Conservation (phyloP, 176 grass and related monocot species). For the Thinopyrum elongatum region DNA sequence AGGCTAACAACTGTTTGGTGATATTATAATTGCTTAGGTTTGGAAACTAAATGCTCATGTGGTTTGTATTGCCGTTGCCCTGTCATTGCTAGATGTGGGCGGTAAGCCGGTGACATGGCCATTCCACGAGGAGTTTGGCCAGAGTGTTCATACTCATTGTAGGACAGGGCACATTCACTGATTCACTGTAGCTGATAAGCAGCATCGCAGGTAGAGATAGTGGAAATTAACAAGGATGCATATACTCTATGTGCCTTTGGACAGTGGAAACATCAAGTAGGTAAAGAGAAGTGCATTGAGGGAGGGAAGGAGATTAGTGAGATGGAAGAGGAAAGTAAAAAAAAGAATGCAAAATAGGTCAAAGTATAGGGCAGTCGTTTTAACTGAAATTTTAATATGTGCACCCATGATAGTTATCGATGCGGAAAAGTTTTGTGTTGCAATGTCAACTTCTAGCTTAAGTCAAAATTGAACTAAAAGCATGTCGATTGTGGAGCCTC, state of each 20-base stretch:
- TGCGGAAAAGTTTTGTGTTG: neutral
- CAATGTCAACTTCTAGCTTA: neutral
- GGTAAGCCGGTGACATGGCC: neutral
- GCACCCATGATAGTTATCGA: neutral
- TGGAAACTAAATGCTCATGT: constrained; percentile 4
- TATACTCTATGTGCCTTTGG: neutral
- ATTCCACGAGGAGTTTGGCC: neutral
- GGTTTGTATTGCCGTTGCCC: neutral
- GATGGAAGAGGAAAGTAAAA: neutral
- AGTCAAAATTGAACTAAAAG: neutral
- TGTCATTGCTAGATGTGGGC: neutral
- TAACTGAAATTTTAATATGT: neutral
- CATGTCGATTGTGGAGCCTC: neutral
- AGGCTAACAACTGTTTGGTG: neutral
- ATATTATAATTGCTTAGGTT: constrained; percentile 24
- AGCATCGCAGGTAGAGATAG: neutral
- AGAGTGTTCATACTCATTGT: neutral
- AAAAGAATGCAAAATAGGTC: neutral
- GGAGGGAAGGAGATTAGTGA: neutral
- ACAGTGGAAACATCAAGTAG: neutral
- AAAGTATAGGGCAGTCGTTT: neutral
- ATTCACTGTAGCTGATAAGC: neutral
- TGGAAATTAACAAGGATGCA: neutral
- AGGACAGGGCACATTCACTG: neutral
- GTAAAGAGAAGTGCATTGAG: neutral